These are phyloP conservation scores for Neurospora discreta DNA, from an alignment of 495 filamentous ascomycete genomes.

Conservation along the genomic window DNA sequence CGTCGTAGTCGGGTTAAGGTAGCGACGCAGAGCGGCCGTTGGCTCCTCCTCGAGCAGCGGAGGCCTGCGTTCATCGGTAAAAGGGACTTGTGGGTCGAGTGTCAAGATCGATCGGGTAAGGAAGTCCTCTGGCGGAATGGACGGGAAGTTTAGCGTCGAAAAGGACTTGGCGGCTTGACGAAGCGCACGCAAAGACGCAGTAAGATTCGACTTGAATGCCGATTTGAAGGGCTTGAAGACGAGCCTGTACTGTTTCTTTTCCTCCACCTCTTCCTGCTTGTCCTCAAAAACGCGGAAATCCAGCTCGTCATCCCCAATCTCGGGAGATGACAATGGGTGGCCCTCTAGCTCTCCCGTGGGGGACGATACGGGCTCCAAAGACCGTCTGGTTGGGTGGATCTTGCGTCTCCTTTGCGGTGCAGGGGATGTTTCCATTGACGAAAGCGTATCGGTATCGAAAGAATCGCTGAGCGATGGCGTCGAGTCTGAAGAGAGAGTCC, in stretches of 20 bases:
- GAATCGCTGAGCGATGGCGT: slow-evolving; percentile 37
- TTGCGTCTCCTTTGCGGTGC: slow-evolving; percentile 25
- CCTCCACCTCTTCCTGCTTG: slow-evolving; percentile 6
- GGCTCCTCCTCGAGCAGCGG: slow-evolving; percentile 64
- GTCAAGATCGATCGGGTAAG: slow-evolving; percentile 77
- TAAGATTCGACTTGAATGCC: slow-evolving; percentile 87
- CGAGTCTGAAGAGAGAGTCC: slow-evolving; percentile 37
- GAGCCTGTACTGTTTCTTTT: slow-evolving; percentile 26
- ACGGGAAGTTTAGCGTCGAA: slow-evolving; percentile 60
- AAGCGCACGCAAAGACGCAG: slow-evolving; percentile 77
- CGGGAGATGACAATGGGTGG: slow-evolving; percentile 36
- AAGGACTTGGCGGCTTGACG: slow-evolving; percentile 78
- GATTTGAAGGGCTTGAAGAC: slow-evolving; percentile 32
- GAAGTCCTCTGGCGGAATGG: slow-evolving; percentile 76
- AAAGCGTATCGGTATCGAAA: slow-evolving; percentile 25
- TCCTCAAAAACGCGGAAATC: slow-evolving; percentile 36
- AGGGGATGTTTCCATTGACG: slow-evolving; percentile 28
- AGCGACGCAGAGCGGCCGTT: slow-evolving; percentile 77
- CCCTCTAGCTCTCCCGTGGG: slow-evolving; percentile 27
- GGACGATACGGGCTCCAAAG: slow-evolving; percentile 33
- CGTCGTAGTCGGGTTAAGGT: slow-evolving; percentile 73
- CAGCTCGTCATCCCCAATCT: slow-evolving; percentile 25
- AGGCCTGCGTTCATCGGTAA: slow-evolving; percentile 82
- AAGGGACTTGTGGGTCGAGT: slow-evolving; percentile 58
- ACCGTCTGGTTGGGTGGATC: slow-evolving; percentile 27